A percentile compares a stretch with the other conserved stretches of the same genome.
phyloP scores from a whole-genome alignment of 2,329 filamentous ascomycete genomes.

The Chaetomiaceae sp. region DNA sequence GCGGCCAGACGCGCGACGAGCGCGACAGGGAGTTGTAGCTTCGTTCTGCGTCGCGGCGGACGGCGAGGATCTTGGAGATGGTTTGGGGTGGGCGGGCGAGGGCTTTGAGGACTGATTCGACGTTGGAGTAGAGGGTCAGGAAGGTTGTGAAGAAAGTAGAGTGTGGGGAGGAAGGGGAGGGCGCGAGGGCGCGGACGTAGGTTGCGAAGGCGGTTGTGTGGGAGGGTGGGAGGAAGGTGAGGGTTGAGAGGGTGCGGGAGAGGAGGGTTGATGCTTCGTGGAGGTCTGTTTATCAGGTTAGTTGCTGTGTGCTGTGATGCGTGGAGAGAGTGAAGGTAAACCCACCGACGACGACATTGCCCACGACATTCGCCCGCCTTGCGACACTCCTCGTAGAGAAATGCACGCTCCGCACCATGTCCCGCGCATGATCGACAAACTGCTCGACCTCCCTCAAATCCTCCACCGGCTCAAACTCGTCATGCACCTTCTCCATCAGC shows the following conservation, averaged over 20 bases:
- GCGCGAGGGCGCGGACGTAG: constrained; percentile 63
- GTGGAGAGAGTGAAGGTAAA: constrained; percentile 1
- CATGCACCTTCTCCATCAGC: constrained; percentile 75
- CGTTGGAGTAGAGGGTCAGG: constrained; percentile 75
- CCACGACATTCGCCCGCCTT: constrained; percentile 70
- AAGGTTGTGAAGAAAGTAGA: constrained; percentile 70
- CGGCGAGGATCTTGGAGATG: constrained; percentile 68
- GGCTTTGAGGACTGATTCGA: constrained; percentile 73
- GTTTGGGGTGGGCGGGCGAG: constrained; percentile 75
- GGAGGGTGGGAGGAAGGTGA: constrained; percentile 62
- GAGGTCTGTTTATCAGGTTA: constrained; percentile 49
- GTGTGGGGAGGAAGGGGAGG: constrained; percentile 69
- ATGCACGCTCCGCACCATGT: constrained; percentile 82
- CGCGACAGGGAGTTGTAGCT: constrained; percentile 70
- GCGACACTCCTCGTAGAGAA: constrained; percentile 78
- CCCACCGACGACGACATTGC: constrained; percentile 59
- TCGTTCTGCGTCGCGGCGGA: constrained; percentile 73
- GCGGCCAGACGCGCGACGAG: constrained; percentile 73
- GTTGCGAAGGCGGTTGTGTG: constrained; percentile 68
- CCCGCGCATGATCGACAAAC: constrained; percentile 85
- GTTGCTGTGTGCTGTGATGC: not conserved
- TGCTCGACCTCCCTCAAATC: constrained; percentile 86
- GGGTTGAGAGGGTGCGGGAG: constrained; percentile 47
- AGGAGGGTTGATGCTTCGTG: constrained; percentile 59
- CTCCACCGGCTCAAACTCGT: constrained; percentile 81